These are phyloP conservation scores for Coriolopsis trogii DNA, from an alignment of 1,284 basidiomycete species.

Conservation along the genomic window DNA sequence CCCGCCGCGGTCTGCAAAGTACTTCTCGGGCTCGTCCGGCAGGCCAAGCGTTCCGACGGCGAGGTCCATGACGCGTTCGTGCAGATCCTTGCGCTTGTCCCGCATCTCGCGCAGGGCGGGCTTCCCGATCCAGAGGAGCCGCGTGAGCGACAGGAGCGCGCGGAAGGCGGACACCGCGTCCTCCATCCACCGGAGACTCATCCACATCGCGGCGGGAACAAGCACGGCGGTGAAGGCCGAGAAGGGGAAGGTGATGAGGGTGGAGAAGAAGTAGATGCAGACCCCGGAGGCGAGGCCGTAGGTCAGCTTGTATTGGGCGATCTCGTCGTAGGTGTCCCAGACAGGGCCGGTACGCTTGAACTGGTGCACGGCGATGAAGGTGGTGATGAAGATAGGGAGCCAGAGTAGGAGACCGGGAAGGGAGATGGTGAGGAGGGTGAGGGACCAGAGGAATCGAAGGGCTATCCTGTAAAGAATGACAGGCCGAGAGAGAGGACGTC, in stretches of 20 bases:
- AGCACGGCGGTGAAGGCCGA: constrained; percentile 54
- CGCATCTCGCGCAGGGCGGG: constrained; percentile 54
- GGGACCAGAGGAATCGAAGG: constrained; percentile 65
- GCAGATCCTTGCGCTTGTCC: constrained; percentile 55
- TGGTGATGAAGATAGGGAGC: constrained; percentile 73
- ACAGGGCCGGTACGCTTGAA: constrained; percentile 79
- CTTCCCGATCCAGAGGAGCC: constrained; percentile 68
- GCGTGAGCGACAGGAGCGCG: constrained; percentile 63
- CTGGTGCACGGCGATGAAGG: constrained; percentile 65
- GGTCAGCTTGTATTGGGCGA: constrained; percentile 86
- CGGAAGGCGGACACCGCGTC: constrained; percentile 79
- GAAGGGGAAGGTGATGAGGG: constrained; percentile 63
- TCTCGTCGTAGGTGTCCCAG: constrained; percentile 84
- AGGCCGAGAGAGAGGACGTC: constrained; percentile 58
- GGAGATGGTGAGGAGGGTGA: constrained; percentile 70
- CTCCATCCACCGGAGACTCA: constrained; percentile 84
- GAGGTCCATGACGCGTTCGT: constrained; percentile 64
- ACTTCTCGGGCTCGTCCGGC: constrained; percentile 67
- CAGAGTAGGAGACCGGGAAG: constrained; percentile 82
- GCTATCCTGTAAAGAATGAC: constrained; percentile 64
- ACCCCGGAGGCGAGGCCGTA: constrained; percentile 77
- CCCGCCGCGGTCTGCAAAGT: constrained; percentile 59
- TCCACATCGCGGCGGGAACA: constrained; percentile 82
- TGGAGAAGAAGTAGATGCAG: constrained; percentile 58
- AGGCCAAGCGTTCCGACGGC: constrained; percentile 64